Evolutionary conservation across 148 eudicot species (phyloP).

Genomic region (Silene latifolia): DNA sequence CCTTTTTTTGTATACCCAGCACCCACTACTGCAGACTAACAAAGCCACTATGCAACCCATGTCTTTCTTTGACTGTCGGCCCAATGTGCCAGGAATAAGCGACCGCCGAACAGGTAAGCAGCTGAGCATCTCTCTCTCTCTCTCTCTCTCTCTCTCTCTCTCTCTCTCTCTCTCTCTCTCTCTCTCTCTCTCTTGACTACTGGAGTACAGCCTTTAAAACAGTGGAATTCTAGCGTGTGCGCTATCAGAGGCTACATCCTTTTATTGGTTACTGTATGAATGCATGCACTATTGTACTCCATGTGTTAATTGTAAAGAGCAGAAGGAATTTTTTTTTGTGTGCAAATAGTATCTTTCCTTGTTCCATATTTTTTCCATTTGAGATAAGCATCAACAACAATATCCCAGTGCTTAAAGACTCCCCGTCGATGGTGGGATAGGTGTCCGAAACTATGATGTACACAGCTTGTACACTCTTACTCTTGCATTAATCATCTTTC

Average conservation of each 20-base stretch:
- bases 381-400: not conserved
- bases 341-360: not conserved
- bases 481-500: not conserved
- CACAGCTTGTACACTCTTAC: not conserved
- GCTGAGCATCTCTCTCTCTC: not conserved
- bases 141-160: not conserved
- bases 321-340: not conserved
- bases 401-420: not conserved
- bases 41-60: slow-evolving; percentile 32
- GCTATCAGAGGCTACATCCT: not conserved
- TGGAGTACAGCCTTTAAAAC: not conserved
- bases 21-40: slow-evolving; percentile 35
- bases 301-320: not conserved
- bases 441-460: not conserved
- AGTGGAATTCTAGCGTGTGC: not conserved
- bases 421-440: not conserved
- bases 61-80: slow-evolving; percentile 36
- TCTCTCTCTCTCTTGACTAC: not conserved
- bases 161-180: not conserved
- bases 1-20: not conserved
- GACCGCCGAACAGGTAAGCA: slow-evolving; percentile 64
- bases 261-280: not conserved
- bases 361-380: not conserved
- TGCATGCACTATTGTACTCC: not conserved
- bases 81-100: slow-evolving; percentile 54